Conservation (phyloP, 345 rosid genomes). For the Citrus maxima region DNA sequence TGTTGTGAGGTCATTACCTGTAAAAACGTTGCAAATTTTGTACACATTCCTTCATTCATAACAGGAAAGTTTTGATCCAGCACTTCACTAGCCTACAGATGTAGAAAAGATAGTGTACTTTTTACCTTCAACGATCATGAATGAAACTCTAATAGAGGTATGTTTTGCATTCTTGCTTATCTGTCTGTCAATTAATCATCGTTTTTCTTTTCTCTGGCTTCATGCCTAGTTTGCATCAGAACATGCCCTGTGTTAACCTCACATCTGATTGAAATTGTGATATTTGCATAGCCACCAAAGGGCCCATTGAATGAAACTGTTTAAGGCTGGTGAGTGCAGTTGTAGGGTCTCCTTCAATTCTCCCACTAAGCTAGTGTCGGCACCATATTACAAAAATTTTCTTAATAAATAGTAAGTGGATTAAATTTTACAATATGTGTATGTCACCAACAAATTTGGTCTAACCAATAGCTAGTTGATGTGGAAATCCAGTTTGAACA, state of each 20-base stretch:
- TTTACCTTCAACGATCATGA: not conserved
- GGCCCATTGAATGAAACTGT: slow-evolving; percentile 1
- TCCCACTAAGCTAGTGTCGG: slow-evolving; percentile 19
- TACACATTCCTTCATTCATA: not conserved
- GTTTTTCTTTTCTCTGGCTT: not conserved
- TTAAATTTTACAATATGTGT: not conserved
- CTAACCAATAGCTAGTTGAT: not conserved
- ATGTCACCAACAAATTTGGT: slow-evolving; percentile 8
- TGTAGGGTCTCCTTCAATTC: slow-evolving; percentile 7
- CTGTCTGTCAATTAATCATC: not conserved
- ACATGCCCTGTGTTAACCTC: not conserved
- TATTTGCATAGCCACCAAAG: not conserved
- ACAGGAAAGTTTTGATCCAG: slow-evolving; percentile 18
- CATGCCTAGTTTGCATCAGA: not conserved
- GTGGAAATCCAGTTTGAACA: slow-evolving; percentile 4
- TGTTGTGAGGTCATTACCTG: slow-evolving; percentile 11
- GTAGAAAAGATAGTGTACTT: not conserved
- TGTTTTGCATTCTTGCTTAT: not conserved
- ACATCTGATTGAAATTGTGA: not conserved
- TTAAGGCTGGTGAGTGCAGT: not conserved
- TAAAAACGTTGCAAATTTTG: not conserved
- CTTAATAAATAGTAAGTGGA: not conserved
- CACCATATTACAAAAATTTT: not conserved
- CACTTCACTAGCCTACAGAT: slow-evolving; percentile 10
- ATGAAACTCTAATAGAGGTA: not conserved